A percentile compares a stretch with the other conserved stretches of the same genome.
These are phyloP conservation scores for Lachancea waltii DNA, from an alignment of 805 yeast genomes.

Conservation along the genomic window DNA sequence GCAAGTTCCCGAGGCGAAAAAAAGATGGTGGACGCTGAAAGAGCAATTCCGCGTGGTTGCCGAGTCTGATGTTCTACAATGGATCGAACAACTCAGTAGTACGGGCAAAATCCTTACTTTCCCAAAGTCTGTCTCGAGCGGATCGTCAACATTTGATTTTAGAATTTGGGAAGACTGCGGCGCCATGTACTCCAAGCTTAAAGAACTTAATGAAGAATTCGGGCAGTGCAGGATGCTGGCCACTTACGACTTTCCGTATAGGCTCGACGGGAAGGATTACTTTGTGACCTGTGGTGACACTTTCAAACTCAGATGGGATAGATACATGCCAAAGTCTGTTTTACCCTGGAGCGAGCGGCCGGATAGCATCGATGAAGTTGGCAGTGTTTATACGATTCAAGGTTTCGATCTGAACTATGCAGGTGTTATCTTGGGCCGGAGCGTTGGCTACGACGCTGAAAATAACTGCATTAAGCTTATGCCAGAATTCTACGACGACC, in stretches of 20 bases:
- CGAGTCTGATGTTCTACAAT: slow-evolving; percentile 34
- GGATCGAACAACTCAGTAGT: slow-evolving; percentile 37
- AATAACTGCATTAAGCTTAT: slow-evolving; percentile 32
- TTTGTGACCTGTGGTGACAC: slow-evolving; percentile 39
- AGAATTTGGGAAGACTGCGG: slow-evolving; percentile 38
- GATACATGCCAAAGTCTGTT: slow-evolving; percentile 36
- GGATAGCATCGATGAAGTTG: slow-evolving; percentile 43
- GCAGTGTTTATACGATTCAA: slow-evolving; percentile 43
- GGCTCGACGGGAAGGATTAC: slow-evolving; percentile 41
- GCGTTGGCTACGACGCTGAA: slow-evolving; percentile 35
- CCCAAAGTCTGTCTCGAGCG: slow-evolving; percentile 22
- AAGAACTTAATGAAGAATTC: slow-evolving; percentile 23
- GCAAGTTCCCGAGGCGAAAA: slow-evolving; percentile 14
- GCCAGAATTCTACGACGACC: slow-evolving; percentile 39
- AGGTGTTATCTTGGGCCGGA: slow-evolving; percentile 41
- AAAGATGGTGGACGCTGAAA: slow-evolving; percentile 30
- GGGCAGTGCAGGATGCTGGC: slow-evolving; percentile 41
- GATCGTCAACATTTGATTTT: slow-evolving; percentile 28
- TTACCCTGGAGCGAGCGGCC: slow-evolving; percentile 42
- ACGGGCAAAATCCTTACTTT: slow-evolving; percentile 31
- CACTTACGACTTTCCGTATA: slow-evolving; percentile 43
- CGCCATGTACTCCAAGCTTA: slow-evolving; percentile 36
- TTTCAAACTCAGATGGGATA: slow-evolving; percentile 42
- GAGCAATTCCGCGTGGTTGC: slow-evolving; percentile 41
- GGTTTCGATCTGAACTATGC: slow-evolving; percentile 45